Evolutionary conservation across 805 yeast genomes (phyloP), one percentile per base, ranked within the genome.

Genomic region (Yamadazyma laniorum): DNA sequence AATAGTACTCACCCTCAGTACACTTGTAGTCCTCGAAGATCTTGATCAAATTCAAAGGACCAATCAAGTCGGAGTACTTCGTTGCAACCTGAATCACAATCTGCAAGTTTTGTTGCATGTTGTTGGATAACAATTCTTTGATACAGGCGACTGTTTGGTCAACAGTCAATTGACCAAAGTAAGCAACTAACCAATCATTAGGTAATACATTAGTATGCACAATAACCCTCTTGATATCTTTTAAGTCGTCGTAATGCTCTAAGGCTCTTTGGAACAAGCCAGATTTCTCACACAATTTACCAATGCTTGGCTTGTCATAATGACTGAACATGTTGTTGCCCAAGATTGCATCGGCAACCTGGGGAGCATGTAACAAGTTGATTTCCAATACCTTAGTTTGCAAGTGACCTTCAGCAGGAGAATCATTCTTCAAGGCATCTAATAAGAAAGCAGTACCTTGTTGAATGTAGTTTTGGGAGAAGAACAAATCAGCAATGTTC

Each of bases 261-360:
- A 93, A 75, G 14, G 99, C 98, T 60, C 98, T 84, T 73, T 90
- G 96, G 63, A 74, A 82, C 49, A 93, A 74, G 14, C 97, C 98
- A n/a, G 96, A 91, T 66, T 88, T 88, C 67, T 93, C 99, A 63
- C 96, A 81, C 49, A 95, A 75, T 42, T 81, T 76, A 16, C 98
- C 99, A 58, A 93, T 82, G 25, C 95, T 83, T 52, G 95, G 89
- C 53, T 87, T 85, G 63, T 93, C 99, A 63, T 87, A 93, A 59
- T 90, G 96, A 49, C 90, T 80, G 70, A 95, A 93, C 87, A 93
- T 91, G 44, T 82, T 81, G 64, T 91, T 93, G 44, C 97, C 96
- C 54, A 93, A 74, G 50, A 93, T 93, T 15, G 99, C 99, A 65
- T 93, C 99, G 29, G 99, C 99, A 40, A 93, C 99, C 74, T 93